Evolutionary conservation across 768 basidiomycete species (phyloP), one percentile per base, ranked within the genome.

Genomic region (Rhizopogon rudus): DNA sequence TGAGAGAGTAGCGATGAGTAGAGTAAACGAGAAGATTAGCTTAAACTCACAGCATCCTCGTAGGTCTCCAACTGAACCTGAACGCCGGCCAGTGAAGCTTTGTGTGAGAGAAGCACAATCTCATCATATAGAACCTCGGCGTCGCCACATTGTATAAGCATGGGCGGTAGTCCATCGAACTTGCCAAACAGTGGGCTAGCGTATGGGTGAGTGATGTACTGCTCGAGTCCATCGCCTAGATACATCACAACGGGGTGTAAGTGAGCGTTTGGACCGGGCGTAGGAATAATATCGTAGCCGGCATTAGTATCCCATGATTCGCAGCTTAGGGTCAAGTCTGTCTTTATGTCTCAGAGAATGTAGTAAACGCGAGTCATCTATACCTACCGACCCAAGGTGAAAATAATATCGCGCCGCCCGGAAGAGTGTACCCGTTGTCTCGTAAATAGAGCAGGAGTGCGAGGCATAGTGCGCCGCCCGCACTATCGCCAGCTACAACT

Each of bases 251-350:
- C 87, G 1, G 96, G 96, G 66, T 98, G 91, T 65, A 98, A 78
- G 67, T 95, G 93, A 64, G 93, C 91, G 55, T 86, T 86, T 1
- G 75, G 74, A 17, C 78, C 73, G 5, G 91, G 91, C 46, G 78
- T 77, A 3, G 90, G 87, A 1, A 94, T 82, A 44, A 95, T 84
- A 67, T 94, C 93, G 68, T 78, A 94, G n/a, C 78, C 73, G 28
- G 88, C 84, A 68, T 98, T 98, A 54, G 88, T 90, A 31, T 96
- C 93, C 93, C 96, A 98, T n/a, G 93, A 96, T 54, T 94, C 91
- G 68, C 94, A 98, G 61, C 93, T 95, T 84, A 97, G 91, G 0
- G 97, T 98, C 58, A 99, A 73, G 69, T 96, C 93, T 91, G 60
- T 17, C 37, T 17, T 22, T 42, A 6, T 16, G 50, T 65, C 8